phyloP scores from a whole-genome alignment of 768 basidiomycete species.

The Boletales sp. region DNA sequence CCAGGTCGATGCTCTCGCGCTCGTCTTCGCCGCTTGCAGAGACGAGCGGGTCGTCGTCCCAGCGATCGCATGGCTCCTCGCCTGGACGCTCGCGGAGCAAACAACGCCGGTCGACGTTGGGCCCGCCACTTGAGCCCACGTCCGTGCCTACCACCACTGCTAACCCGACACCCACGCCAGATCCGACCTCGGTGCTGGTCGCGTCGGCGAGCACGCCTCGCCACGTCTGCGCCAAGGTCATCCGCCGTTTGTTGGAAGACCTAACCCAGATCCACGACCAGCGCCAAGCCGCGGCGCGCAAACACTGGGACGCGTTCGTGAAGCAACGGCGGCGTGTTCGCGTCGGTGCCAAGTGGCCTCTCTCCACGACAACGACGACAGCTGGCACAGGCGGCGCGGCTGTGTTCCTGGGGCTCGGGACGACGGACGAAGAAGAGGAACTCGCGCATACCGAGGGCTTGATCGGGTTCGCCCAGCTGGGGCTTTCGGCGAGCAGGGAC shows the following conservation, averaged over 20 bases:
- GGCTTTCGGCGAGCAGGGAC: conserved; percentile 61
- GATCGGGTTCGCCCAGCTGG: conserved; percentile 89
- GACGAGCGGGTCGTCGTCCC: conserved; percentile 23
- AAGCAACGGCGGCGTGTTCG: conserved; percentile 56
- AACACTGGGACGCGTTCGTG: conserved; percentile 89
- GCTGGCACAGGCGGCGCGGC: conserved; percentile 46
- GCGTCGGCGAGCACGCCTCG: conserved; percentile 61
- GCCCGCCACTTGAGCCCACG: conserved; percentile 21
- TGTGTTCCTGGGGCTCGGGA: conserved; percentile 64
- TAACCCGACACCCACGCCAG: neutral
- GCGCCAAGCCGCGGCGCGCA: conserved; percentile 61
- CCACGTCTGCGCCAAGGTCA: conserved; percentile 72
- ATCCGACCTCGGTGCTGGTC: conserved; percentile 51
- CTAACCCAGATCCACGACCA: conserved; percentile 82
- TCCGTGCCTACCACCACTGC: too few species aligned
- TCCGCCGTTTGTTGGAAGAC: conserved; percentile 68
- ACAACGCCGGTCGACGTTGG: conserved; percentile 40
- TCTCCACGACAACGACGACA: conserved; percentile 15
- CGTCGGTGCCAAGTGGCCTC: conserved; percentile 22
- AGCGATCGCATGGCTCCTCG: conserved; percentile 35
- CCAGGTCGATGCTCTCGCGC: conserved; percentile 1
- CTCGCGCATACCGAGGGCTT: conserved; percentile 78
- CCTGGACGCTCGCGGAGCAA: conserved; percentile 50
- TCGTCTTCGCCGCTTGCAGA: conserved; percentile 18
- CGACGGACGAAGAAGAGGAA: conserved; percentile 66